Conservation (phyloP, 352 stramenopile genomes). For the Plasmopara halstedii region DNA sequence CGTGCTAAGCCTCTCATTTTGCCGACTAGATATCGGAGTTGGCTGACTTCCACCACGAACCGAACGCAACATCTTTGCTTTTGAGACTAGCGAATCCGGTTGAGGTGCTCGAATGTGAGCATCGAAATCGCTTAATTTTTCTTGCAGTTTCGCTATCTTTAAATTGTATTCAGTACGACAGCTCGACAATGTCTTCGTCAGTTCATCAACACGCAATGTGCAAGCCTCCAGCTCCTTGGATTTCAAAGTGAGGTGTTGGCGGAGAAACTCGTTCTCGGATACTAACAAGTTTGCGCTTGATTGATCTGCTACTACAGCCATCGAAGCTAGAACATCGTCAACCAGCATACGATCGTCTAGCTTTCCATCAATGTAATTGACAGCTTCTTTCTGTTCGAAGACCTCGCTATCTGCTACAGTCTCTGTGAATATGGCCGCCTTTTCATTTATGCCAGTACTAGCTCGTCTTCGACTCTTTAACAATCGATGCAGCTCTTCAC, state of each 20-base stretch:
- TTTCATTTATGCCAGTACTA: conserved; percentile 1
- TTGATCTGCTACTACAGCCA: conserved; percentile 2
- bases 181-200: conserved; percentile 40
- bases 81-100: conserved; percentile 41
- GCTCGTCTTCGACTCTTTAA: conserved; percentile 12
- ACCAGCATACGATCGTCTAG: not conserved
- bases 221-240: conserved; percentile 37
- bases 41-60: conserved; percentile 41
- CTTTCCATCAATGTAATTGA: conserved; percentile 10
- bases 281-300: conserved; percentile 15
- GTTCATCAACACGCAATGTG: conserved; percentile 31
- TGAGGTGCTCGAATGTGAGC: conserved; percentile 36
- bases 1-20: conserved; percentile 2
- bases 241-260: conserved; percentile 45
- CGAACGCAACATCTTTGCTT: conserved; percentile 49
- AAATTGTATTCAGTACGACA: conserved; percentile 49
- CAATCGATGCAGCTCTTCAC: conserved; percentile 36
- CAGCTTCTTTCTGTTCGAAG: conserved; percentile 4
- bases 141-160: conserved; percentile 34
- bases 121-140: conserved; percentile 46
- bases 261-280: conserved; percentile 38
- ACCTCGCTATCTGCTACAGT: conserved; percentile 2
- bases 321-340: not conserved
- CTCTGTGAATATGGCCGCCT: not conserved
- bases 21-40: conserved; percentile 1